Evolutionary conservation across 805 yeast species (phyloP).

Genomic region (Pichia cabralensis): DNA sequence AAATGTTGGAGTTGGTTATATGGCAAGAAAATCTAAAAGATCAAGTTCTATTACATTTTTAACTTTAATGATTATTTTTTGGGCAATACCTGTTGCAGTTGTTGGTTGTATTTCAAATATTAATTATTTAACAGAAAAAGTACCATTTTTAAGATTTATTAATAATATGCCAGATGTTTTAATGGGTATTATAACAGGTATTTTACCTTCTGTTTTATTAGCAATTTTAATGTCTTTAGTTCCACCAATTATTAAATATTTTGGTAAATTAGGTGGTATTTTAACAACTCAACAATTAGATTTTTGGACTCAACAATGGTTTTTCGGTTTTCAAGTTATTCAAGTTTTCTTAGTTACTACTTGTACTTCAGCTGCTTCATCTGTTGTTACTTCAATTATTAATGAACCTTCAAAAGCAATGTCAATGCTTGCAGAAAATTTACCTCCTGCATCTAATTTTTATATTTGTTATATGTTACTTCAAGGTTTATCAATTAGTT

Average conservation of each 20-base stretch:
- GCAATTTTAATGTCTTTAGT: conserved; percentile 77
- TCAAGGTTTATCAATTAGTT: conserved; percentile 70
- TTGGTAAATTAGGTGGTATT: conserved; percentile 68
- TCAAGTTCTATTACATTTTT: conserved; percentile 53
- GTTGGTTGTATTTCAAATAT: conserved; percentile 91
- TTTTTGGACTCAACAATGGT: conserved; percentile 79
- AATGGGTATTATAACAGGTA: conserved; percentile 78
- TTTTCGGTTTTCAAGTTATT: conserved; percentile 80
- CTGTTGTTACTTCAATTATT: conserved; percentile 63
- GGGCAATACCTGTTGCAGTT: conserved; percentile 97
- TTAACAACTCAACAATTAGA: conserved; percentile 67
- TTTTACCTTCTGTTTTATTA: conserved; percentile 75
- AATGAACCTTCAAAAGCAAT: conserved; percentile 61
- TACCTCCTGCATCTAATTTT: conserved; percentile 88
- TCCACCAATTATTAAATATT: conserved; percentile 70
- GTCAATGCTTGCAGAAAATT: conserved; percentile 58
- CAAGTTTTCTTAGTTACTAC: conserved; percentile 84
- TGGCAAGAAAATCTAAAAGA: conserved; percentile 47
- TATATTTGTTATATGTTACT: conserved; percentile 75
- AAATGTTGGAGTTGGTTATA: conserved; percentile 51
- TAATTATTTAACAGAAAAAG: conserved; percentile 55
- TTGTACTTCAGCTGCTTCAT: conserved; percentile 72
- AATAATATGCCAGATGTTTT: conserved; percentile 59
- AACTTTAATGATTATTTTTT: conserved; percentile 65
- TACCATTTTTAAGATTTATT: conserved; percentile 69